Evolutionary conservation across 257 asterid genomes (phyloP).

Genomic region (Solanum dulcamara): DNA sequence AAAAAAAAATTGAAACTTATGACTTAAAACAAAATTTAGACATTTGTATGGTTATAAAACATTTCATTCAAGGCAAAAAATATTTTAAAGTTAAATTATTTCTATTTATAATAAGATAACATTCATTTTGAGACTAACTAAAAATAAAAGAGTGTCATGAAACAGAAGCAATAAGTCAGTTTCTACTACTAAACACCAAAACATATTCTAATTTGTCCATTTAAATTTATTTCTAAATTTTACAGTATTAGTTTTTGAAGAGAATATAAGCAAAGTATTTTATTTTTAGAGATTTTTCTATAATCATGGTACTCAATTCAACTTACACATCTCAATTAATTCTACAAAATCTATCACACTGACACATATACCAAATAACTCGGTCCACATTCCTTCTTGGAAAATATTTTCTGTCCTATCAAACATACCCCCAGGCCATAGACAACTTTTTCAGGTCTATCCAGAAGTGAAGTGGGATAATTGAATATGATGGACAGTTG

Average conservation of each 20-base stretch:
- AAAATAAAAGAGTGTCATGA: too few relatives aligned
- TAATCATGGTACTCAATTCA: fast-evolving
- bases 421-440: background rate
- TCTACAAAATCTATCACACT: fast-evolving
- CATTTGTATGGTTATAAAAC: too few relatives aligned
- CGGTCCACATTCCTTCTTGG: background rate
- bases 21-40: too few relatives aligned
- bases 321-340: background rate
- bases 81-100: too few relatives aligned
- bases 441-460: background rate
- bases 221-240: too few relatives aligned
- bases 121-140: too few relatives aligned
- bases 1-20: too few relatives aligned
- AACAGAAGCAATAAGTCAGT: too few relatives aligned
- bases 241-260: too few relatives aligned
- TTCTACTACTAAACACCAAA: background rate
- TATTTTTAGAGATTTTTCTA: background rate
- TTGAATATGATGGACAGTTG: background rate
- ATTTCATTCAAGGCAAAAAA: too few relatives aligned
- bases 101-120: too few relatives aligned
- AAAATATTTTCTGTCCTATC: background rate
- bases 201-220: background rate
- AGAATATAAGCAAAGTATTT: too few relatives aligned
- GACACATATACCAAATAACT: background rate
- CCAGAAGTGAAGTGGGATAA: background rate